Percentiles rank a stretch among this genome's conserved stretches.
phyloP scores from a whole-genome alignment of 139 green algal species.

The Chlorella sp. region DNA sequence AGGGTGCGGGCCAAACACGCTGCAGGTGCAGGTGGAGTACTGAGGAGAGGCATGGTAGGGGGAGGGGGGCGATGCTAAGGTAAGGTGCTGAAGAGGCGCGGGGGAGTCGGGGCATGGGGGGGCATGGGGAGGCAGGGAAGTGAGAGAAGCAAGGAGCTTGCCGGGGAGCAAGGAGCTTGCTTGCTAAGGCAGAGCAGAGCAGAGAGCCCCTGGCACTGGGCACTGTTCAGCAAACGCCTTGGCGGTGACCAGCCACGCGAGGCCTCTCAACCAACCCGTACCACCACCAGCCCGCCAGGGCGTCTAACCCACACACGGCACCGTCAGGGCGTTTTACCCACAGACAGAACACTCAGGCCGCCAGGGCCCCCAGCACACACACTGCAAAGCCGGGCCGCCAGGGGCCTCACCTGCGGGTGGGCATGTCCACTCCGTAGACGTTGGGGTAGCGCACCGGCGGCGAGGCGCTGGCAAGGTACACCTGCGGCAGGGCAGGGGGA shows the following conservation, averaged over 20 bases:
- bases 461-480: constrained; percentile 95
- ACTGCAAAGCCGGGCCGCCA: too few relatives aligned
- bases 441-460: constrained; percentile 96
- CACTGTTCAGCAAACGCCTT: too few relatives aligned
- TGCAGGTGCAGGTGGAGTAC: too few relatives aligned
- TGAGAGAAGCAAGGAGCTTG: neutral
- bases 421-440: constrained; percentile 99
- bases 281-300: neutral
- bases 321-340: too few relatives aligned
- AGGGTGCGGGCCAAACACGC: too few relatives aligned
- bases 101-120: too few relatives aligned
- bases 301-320: too few relatives aligned
- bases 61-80: neutral
- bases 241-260: too few relatives aligned
- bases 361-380: too few relatives aligned
- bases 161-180: neutral
- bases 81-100: neutral
- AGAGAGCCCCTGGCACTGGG: too few relatives aligned
- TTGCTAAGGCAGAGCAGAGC: neutral
- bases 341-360: too few relatives aligned
- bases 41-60: neutral
- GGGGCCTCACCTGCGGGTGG: constrained; percentile 57
- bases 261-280: too few relatives aligned
- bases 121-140: neutral
- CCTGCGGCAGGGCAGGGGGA: constrained; percentile 38